phyloP scores from a whole-genome alignment of 73 alveolate genomes.

The Blepharisma stoltei region DNA sequence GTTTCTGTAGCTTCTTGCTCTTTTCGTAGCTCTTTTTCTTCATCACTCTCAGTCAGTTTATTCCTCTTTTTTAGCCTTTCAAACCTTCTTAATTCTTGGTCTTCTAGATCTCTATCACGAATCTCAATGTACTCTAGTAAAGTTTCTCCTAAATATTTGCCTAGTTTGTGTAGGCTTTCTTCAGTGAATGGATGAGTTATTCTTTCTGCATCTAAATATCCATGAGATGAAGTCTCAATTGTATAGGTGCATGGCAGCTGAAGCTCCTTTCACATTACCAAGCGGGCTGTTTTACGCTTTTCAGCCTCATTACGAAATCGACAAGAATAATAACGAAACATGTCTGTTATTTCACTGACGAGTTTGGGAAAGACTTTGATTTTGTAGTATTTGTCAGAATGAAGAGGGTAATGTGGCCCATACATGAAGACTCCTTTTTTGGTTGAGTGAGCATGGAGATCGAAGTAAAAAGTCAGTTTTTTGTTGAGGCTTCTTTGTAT shows the following conservation, averaged over 20 bases:
- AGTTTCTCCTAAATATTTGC: too few relatives aligned
- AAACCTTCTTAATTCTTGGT: too few relatives aligned
- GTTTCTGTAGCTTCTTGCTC: background rate
- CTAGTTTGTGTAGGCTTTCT: too few relatives aligned
- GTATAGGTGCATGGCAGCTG: constrained; percentile 46
- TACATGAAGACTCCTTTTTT: constrained; percentile 51
- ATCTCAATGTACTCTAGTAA: too few relatives aligned
- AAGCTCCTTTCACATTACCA: constrained; percentile 62
- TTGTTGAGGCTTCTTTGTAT: constrained; percentile 74
- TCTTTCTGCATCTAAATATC: constrained; percentile 30
- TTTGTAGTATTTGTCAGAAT: constrained; percentile 17
- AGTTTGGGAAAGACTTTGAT: constrained; percentile 61
- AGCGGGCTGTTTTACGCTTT: constrained; percentile 66
- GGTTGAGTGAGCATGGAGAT: constrained; percentile 73
- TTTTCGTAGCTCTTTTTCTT: background rate
- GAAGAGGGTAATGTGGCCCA: constrained; percentile 48
- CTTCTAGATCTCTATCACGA: background rate
- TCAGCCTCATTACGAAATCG: constrained; percentile 59
- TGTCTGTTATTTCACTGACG: constrained; percentile 49
- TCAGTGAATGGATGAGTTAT: too few relatives aligned
- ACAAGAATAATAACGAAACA: constrained; percentile 50
- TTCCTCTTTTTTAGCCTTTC: too few relatives aligned
- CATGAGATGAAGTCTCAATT: constrained; percentile 51
- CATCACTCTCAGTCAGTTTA: too few relatives aligned
- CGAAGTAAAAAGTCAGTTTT: constrained; percentile 72